Evolutionary conservation across 2,329 filamentous ascomycete genomes (phyloP), one percentile per base, ranked within the genome.

Genomic region (Chlorencoelia australis): DNA sequence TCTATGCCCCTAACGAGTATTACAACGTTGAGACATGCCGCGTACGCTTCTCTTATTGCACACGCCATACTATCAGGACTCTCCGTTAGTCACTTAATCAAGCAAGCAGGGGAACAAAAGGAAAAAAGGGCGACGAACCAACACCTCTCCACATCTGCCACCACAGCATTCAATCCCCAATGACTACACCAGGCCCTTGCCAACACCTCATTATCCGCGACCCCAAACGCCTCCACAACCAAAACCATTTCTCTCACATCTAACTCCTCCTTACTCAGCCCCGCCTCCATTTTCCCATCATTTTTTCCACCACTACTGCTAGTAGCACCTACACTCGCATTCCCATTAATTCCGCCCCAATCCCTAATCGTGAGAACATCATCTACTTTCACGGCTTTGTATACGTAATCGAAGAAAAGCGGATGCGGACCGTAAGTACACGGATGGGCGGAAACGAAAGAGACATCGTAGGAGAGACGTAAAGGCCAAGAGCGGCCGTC

Each of bases 131-230:
- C n/a, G n/a, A n/a, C n/a, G n/a, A n/a, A n/a, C n/a, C n/a, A 52
- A 39, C 73, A 86, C 60, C 69, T 73, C 40, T 69, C 64, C 35
- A 83, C 56, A 56, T 85, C 78, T 7, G 79, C 79, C 40, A 85
- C 71, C 13, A 87, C 62, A 1, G 82, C 81, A 51, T 71, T 77
- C 49, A 84, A 59, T 2, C 82, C 82, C 72, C 79, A 83, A 50
- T 84, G 78, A 37, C 79, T 72, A 55, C 81, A 86, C 82, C 82
- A 87, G 5, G 82, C 80, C 43, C 82, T 65, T 1, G 78, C 81
- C 49, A 87, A 68, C 4, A 85, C 81, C 57, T 86, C 82, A 47
- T 86, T 85, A 56, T 86, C 82, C 32, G 66, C 65, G 15, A 81
- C 79, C 1, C 82, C 82, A 54, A 82, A 77, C 0, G 80, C 78